These are phyloP conservation scores for Hyphodiscus sp. DNA, from an alignment of 2,329 filamentous ascomycete genomes.

Conservation along the genomic window DNA sequence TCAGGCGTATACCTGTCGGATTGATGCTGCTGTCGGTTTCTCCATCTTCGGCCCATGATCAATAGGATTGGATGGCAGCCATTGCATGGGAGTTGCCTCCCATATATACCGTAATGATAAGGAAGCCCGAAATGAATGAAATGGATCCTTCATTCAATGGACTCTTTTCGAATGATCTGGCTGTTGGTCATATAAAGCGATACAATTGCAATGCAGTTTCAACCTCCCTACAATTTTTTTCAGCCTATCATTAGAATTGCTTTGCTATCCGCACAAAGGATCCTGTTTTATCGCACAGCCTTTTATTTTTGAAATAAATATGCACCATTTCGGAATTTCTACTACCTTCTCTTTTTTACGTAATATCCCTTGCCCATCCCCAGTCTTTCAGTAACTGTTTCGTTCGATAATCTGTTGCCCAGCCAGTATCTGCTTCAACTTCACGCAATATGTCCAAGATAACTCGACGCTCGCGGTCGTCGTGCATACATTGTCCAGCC, in stretches of 20 bases:
- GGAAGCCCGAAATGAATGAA: neutral
- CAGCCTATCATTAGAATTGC: neutral
- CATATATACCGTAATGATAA: neutral
- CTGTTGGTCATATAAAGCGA: constrained; percentile 1
- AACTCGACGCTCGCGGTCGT: constrained; percentile 45
- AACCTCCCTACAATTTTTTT: neutral
- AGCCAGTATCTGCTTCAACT: constrained; percentile 57
- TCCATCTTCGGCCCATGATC: neutral
- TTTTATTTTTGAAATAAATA: too few relatives aligned
- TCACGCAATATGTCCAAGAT: constrained; percentile 49
- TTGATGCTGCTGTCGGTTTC: neutral
- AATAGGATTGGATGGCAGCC: neutral
- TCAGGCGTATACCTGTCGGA: neutral
- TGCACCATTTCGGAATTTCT: too few relatives aligned
- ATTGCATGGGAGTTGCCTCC: neutral
- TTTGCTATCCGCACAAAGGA: neutral
- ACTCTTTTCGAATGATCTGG: constrained; percentile 11
- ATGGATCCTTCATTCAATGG: constrained; percentile 1
- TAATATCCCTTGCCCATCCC: constrained; percentile 20
- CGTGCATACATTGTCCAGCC: constrained; percentile 53
- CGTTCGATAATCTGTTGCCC: constrained; percentile 56
- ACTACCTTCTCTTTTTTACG: constrained; percentile 1
- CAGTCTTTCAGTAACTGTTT: constrained; percentile 44
- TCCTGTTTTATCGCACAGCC: neutral
- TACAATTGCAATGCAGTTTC: constrained; percentile 4